Evolutionary conservation across 1,284 basidiomycete genomes (phyloP).

Genomic region (Cutaneotrichosporon cutaneum): DNA sequence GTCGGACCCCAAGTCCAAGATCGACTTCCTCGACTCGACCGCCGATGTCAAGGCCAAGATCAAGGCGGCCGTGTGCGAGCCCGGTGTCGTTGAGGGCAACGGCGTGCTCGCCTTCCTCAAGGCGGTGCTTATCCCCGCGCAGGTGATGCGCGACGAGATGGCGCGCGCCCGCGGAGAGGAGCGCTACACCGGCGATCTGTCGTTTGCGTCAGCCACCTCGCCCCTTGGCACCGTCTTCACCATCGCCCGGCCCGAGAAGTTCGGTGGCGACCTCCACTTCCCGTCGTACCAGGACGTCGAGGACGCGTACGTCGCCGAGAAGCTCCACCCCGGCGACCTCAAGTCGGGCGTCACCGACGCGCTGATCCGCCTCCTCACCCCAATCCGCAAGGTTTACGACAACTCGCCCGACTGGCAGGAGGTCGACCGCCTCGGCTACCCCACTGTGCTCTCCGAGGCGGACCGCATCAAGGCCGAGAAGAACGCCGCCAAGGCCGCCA

Average conservation of each 20-base stretch:
- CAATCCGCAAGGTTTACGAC: constrained; percentile 76
- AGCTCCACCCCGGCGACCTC: constrained; percentile 85
- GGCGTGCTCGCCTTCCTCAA: constrained; percentile 86
- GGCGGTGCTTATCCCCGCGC: constrained; percentile 87
- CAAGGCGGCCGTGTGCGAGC: constrained; percentile 89
- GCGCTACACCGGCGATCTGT: constrained; percentile 47
- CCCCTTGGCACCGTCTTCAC: constrained; percentile 82
- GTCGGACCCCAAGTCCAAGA: constrained; percentile 94
- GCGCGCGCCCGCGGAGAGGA: constrained; percentile 41
- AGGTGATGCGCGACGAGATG: constrained; percentile 66
- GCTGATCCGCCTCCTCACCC: constrained; percentile 74
- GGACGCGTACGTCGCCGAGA: constrained; percentile 72
- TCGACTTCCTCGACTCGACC: constrained; percentile 92
- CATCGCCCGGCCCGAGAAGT: constrained; percentile 72
- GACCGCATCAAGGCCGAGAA: constrained; percentile 30
- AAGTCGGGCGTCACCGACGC: constrained; percentile 78
- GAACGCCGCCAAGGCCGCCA: constrained; percentile 23
- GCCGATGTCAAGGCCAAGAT: constrained; percentile 84
- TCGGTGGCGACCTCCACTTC: constrained; percentile 82
- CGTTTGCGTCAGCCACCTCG: constrained; percentile 66
- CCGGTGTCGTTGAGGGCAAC: constrained; percentile 87
- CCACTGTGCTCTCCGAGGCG: constrained; percentile 47
- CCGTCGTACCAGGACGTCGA: constrained; percentile 65
- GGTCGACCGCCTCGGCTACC: constrained; percentile 79
- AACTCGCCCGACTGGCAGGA: constrained; percentile 77